Percentiles rank a stretch among this genome's conserved stretches.
Conservation (phyloP, 176 grass and related monocot species). For the Cenchrus americanus region DNA sequence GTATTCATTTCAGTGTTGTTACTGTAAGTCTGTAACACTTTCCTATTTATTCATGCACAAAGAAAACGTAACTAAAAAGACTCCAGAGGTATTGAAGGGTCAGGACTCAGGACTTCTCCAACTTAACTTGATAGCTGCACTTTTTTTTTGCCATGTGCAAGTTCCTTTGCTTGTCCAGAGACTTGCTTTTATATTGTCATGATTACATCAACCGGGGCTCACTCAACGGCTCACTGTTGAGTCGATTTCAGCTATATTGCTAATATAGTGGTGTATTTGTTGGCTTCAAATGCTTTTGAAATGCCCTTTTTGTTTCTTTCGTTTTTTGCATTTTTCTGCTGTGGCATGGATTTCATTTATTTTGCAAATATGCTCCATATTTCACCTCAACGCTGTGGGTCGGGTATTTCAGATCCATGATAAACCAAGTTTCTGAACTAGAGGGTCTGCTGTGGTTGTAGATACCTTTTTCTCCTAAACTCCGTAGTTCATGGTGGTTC, state of each 20-base stretch:
- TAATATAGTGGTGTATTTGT: background rate
- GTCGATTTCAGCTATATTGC: background rate
- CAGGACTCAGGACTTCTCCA: background rate
- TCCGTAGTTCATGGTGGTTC: background rate
- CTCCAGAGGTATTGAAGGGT: background rate
- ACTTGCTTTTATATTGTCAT: background rate
- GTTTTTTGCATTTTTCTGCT: background rate
- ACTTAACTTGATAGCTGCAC: background rate
- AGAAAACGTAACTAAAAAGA: background rate
- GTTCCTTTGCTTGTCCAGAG: background rate
- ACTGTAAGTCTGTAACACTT: background rate
- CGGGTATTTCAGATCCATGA: background rate
- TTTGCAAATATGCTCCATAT: background rate
- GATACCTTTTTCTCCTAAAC: constrained; percentile 1
- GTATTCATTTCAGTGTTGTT: constrained; percentile 1
- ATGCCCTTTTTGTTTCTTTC: background rate
- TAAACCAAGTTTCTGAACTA: background rate
- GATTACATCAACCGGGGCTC: background rate
- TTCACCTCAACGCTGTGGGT: background rate
- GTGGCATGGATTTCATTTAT: constrained; percentile 2
- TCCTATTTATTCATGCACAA: background rate
- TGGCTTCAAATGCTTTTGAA: background rate
- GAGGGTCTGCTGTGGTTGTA: background rate
- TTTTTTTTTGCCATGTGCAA: background rate
- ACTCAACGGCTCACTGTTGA: background rate